Evolutionary conservation across 2,329 filamentous ascomycete species (phyloP).

Genomic region (Neofusicoccum sp.): DNA sequence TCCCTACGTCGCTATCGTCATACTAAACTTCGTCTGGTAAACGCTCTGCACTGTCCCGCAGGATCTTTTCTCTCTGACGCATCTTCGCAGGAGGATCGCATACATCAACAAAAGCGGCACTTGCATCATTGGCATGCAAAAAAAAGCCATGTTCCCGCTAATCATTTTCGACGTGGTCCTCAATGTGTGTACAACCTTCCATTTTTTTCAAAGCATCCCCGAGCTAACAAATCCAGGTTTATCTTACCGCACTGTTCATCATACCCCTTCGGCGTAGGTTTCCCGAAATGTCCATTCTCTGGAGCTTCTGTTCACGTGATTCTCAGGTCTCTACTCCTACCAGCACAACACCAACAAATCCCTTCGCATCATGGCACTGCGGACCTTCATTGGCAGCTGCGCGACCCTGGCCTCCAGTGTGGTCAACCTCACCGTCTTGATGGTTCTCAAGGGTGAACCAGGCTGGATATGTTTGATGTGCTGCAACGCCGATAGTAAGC

Average conservation of each 20-base stretch:
- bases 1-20: conserved; percentile 7
- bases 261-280: conserved; percentile 51
- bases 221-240: conserved; percentile 35
- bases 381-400: conserved; percentile 15
- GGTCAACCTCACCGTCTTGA: conserved; percentile 9
- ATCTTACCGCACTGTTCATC: conserved; percentile 62
- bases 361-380: conserved; percentile 15
- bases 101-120: conserved; percentile 45
- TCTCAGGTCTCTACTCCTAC: conserved; percentile 11
- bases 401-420: conserved; percentile 9
- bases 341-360: conserved; percentile 1
- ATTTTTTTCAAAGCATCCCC: background rate
- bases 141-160: conserved; percentile 58
- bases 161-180: conserved; percentile 61
- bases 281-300: too few relatives aligned
- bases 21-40: conserved; percentile 12
- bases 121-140: conserved; percentile 63
- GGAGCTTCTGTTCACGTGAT: background rate
- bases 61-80: background rate
- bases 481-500: conserved; percentile 18
- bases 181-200: conserved; percentile 40
- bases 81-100: conserved; percentile 52
- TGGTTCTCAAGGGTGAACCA: conserved; percentile 11
- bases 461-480: conserved; percentile 17
- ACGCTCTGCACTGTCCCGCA: background rate